Base-by-base conservation (phyloP, 2,329 filamentous ascomycete species). In the Aureobasidium lini region DNA sequence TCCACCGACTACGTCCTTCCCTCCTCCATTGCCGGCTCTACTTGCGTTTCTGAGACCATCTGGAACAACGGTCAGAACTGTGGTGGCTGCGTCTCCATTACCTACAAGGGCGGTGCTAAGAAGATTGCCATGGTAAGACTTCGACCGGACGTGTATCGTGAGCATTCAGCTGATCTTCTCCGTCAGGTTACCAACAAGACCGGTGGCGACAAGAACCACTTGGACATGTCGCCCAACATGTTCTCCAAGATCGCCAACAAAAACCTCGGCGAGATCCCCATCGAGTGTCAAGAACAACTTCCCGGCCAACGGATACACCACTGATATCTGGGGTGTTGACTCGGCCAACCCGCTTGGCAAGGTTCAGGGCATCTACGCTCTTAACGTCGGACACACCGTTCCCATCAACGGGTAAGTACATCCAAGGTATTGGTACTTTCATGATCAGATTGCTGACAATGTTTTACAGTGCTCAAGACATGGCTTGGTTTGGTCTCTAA, bases 361-460 rank as follows among this genome's bases (percentile, higher is more conserved):
- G 5, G 66, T 72, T 0, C 63, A 74, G 60, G 72, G 72, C 16
- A 70, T 74, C 16, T 72, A 69, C 58, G 72, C 69, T 2, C 36
- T 65, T 23, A 65, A 64, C 16, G 71, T 73, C 3, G 71, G 72
- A 3, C 72, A 74, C 53, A 69, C 62, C 50, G 72, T 74, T 1
- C 64, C 64, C 0, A 70, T 72, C 34, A 59, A 69, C 36, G 72
- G 70, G 50, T 54, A 43, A 34, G 50, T 23, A 23, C 1, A 23
- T 23, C 23, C 23, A 23, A 23, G 23, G 23, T 23, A 23, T 23
- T 23, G 4, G 8, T 18, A 23, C 6, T 42, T 6, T 15, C 1
- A 7, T 4, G 9, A 2, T 6, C 2, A 9, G 2, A 15, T 9
- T 18, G 28, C 50, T 54, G 6, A 54, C 18, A 42, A 18, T 6